A percentile compares a stretch with the other conserved stretches of the same genome.
phyloP scores from a whole-genome alignment of 192 early-diverging fungal genomes.

The Podila epicladia region DNA sequence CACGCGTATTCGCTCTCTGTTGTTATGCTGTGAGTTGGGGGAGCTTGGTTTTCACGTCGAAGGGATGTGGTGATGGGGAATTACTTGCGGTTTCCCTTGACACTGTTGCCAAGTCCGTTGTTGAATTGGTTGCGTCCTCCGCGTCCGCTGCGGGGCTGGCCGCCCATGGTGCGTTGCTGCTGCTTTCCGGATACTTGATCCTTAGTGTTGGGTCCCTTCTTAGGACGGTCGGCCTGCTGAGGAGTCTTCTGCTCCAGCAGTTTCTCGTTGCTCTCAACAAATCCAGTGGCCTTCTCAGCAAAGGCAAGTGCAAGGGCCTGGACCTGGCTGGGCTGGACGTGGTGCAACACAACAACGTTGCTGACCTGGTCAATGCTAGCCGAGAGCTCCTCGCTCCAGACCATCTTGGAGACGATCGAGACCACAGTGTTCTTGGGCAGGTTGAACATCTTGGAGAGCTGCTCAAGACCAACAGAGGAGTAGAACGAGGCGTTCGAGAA shows the following conservation, averaged over 20 bases:
- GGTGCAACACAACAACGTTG: conserved; percentile 83
- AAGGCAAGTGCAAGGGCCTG: conserved; percentile 91
- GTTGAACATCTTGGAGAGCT: conserved; percentile 90
- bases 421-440: conserved; percentile 72
- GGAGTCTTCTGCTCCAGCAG: conserved; percentile 78
- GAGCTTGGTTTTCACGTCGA: too few species aligned
- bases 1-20: too few species aligned
- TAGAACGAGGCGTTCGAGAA: conserved; percentile 93
- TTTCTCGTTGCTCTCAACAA: conserved; percentile 94
- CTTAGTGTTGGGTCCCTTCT: conserved; percentile 43
- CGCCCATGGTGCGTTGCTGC: conserved; percentile 44
- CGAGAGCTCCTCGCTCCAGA: conserved; percentile 90
- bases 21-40: too few species aligned
- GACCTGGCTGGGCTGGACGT: conserved; percentile 75
- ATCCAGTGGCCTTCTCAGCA: conserved; percentile 84
- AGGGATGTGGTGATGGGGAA: too few species aligned
- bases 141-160: conserved; percentile 33
- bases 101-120: conserved; percentile 50
- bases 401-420: conserved; percentile 91
- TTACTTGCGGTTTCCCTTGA: conserved; percentile 46
- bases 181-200: conserved; percentile 44
- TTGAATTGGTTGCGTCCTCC: conserved; percentile 48
- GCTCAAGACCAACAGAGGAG: conserved; percentile 84
- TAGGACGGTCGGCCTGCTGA: conserved; percentile 44
- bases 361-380: conserved; percentile 90